Evolutionary conservation across 305 asterid genomes (phyloP).

Genomic region (Fraxinus greggii): DNA sequence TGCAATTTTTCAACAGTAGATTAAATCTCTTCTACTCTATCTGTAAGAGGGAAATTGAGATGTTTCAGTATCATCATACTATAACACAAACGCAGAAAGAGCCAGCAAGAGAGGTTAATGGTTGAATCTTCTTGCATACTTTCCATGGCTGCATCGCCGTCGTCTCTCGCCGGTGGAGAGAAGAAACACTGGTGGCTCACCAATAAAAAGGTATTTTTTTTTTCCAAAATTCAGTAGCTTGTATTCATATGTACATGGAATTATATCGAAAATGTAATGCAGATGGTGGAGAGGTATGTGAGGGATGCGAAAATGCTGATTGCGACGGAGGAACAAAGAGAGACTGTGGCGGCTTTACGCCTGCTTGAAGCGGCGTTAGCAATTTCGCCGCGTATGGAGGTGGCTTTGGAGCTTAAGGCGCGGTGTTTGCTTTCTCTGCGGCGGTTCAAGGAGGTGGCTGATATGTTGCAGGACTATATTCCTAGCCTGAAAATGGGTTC

Average conservation of each 20-base stretch:
- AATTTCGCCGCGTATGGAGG: conserved; percentile 70
- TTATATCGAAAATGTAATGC: conserved; percentile 22
- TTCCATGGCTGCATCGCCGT: conserved; percentile 62
- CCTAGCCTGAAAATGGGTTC: conserved; percentile 64
- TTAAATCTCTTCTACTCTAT: conserved; percentile 24
- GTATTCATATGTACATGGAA: background rate
- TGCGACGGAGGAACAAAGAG: conserved; percentile 56
- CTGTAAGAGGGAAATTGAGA: conserved; percentile 28
- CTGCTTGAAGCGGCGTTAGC: conserved; percentile 71
- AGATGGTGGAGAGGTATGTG: conserved; percentile 83
- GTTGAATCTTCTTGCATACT: conserved; percentile 39
- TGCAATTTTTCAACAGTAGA: conserved; percentile 9
- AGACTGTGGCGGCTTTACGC: conserved; percentile 61
- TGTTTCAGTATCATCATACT: conserved; percentile 17
- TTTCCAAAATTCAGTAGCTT: background rate
- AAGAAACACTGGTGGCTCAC: conserved; percentile 96
- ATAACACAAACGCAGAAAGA: conserved; percentile 11
- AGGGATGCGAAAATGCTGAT: conserved; percentile 71
- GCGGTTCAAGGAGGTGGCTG: conserved; percentile 80
- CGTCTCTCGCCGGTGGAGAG: conserved; percentile 54
- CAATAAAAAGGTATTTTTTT: conserved; percentile 56
- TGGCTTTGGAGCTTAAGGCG: conserved; percentile 75
- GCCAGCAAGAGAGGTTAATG: conserved; percentile 27
- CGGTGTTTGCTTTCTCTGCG: conserved; percentile 66
- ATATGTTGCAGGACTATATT: conserved; percentile 79